Conservation (phyloP, 192 early-diverging fungal species). For the Phlyctochytrium bullatum region DNA sequence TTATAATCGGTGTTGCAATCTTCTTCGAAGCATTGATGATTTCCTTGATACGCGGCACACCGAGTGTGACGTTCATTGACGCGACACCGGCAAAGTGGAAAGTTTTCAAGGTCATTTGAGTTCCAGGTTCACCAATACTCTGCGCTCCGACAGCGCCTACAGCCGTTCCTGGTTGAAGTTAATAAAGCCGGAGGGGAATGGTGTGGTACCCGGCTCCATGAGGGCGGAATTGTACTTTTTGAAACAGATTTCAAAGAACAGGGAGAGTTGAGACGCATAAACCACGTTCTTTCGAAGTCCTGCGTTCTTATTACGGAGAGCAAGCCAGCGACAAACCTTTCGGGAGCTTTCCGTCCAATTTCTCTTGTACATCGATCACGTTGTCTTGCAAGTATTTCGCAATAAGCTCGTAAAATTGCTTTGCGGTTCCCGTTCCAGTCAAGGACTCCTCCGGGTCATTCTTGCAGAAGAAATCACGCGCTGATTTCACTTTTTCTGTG, state of each 20-base stretch:
- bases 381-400: slow-evolving; percentile 9
- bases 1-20: slow-evolving; percentile 93
- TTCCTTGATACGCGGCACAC: slow-evolving; percentile 99
- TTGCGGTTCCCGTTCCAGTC: too few species aligned
- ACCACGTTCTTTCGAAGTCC: slow-evolving; percentile 46
- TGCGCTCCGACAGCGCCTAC: slow-evolving; percentile 97
- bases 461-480: too few species aligned
- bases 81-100: slow-evolving; percentile 99
- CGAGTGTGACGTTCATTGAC: slow-evolving; percentile 97
- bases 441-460: too few species aligned
- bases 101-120: slow-evolving; percentile 99
- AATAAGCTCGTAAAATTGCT: too few species aligned
- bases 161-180: slow-evolving; percentile 57
- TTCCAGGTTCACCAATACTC: slow-evolving; percentile 97
- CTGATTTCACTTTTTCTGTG: too few species aligned
- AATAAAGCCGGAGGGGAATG: neutral
- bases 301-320: too few species aligned
- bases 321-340: too few species aligned
- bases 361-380: too few species aligned
- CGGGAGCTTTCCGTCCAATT: too few species aligned
- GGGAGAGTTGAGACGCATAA: slow-evolving; percentile 68
- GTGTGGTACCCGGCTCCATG: slow-evolving; percentile 80
- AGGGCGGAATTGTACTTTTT: slow-evolving; percentile 84
- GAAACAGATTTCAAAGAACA: slow-evolving; percentile 76
- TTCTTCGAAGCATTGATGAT: slow-evolving; percentile 98